These are phyloP conservation scores for Marchantia paleacea DNA, from an alignment of 225 moss, liverwort and hornwort species.

Conservation along the genomic window DNA sequence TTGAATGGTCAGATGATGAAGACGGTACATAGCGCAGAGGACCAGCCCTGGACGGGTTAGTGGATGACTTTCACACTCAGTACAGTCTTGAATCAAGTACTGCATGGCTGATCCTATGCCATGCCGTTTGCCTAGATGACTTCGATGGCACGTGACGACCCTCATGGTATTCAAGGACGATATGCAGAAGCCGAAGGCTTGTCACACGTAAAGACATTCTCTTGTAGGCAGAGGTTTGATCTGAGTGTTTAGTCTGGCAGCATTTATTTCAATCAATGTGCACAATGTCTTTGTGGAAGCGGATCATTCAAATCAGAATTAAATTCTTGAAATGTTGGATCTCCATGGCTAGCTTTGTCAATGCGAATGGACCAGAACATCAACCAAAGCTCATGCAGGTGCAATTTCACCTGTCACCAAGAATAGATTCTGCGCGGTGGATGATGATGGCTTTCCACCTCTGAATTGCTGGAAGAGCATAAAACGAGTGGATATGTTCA, in stretches of 20 bases:
- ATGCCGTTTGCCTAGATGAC: conserved; percentile 87
- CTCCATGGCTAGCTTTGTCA: neutral
- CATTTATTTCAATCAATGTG: neutral
- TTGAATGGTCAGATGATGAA: conserved; percentile 91
- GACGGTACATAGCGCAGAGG: conserved; percentile 88
- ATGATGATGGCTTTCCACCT: too few species aligned
- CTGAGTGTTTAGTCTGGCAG: neutral
- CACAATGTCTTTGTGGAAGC: neutral
- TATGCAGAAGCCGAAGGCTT: conserved; percentile 7
- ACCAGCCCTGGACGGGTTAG: conserved; percentile 28
- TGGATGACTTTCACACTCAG: conserved; percentile 17
- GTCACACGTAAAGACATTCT: neutral
- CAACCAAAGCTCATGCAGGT: too few species aligned
- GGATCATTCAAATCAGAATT: neutral
- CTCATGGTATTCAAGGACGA: conserved; percentile 22
- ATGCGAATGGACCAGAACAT: neutral
- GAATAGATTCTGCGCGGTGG: too few species aligned
- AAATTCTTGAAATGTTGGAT: neutral
- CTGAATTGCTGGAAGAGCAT: too few species aligned
- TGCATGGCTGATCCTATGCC: conserved; percentile 59
- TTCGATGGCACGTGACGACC: conserved; percentile 88
- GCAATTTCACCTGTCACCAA: too few species aligned
- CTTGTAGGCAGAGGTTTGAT: neutral
- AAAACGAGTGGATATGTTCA: too few species aligned
- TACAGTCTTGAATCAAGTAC: conserved; percentile 25